Percentiles rank a stretch among this genome's conserved stretches.
phyloP scores from a whole-genome alignment of 768 basidiomycete genomes.

The Trametes gibbosa region DNA sequence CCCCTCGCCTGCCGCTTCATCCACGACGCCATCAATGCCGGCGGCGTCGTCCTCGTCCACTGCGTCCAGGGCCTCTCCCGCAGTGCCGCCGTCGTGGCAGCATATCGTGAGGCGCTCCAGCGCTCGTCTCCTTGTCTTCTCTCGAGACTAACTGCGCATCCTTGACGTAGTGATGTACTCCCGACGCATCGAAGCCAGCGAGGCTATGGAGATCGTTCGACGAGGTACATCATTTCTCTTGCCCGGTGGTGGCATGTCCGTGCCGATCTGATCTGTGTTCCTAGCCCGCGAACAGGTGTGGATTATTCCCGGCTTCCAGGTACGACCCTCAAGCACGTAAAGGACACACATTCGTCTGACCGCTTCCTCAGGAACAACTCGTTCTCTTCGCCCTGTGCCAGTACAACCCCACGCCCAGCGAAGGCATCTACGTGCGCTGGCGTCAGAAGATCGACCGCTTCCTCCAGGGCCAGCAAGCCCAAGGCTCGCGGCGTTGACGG shows the following conservation, averaged over 20 bases:
- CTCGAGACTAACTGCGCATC: background rate
- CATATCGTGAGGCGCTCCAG: conserved; percentile 56
- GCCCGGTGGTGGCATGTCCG: background rate
- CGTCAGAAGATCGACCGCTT: conserved; percentile 51
- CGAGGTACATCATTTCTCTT: conserved; percentile 40
- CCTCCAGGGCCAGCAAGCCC: conserved; percentile 28
- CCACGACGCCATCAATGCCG: conserved; percentile 47
- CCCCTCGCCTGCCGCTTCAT: conserved; percentile 62
- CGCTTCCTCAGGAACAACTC: conserved; percentile 50
- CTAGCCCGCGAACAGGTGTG: conserved; percentile 75
- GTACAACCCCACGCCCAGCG: conserved; percentile 56
- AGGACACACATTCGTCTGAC: background rate
- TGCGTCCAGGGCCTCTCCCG: conserved; percentile 74
- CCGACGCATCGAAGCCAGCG: conserved; percentile 51
- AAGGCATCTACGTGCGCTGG: conserved; percentile 70
- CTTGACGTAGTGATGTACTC: conserved; percentile 60
- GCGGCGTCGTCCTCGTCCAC: conserved; percentile 65
- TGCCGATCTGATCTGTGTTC: background rate
- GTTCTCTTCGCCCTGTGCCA: conserved; percentile 72
- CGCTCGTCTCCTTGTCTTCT: background rate
- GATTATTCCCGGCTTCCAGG: conserved; percentile 73
- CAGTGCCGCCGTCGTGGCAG: conserved; percentile 70
- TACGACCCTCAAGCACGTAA: background rate
- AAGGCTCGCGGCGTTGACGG: conserved; percentile 8
- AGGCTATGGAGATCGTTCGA: conserved; percentile 60